Conservation (phyloP, 768 basidiomycete species). For the Mycena venus region DNA sequence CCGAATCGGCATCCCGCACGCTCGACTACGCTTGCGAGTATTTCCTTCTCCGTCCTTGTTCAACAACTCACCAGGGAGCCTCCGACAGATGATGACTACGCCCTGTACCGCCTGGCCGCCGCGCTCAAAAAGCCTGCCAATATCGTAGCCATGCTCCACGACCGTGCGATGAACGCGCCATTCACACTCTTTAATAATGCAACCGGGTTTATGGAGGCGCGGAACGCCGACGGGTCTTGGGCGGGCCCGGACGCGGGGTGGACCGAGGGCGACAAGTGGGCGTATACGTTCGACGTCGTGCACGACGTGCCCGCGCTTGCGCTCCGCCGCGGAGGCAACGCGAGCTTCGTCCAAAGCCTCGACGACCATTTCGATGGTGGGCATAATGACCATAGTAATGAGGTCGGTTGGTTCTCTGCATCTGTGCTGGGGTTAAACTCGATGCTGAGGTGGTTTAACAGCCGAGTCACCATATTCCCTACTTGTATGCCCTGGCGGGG, state of each 20-base stretch:
- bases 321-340: constrained; percentile 73
- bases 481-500: constrained; percentile 81
- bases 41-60: neutral
- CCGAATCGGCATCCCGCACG: constrained; percentile 84
- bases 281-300: constrained; percentile 71
- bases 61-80: neutral
- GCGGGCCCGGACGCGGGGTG: constrained; percentile 81
- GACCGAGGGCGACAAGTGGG: constrained; percentile 87
- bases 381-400: constrained; percentile 88
- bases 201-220: constrained; percentile 88
- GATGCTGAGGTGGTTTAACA: constrained; percentile 37
- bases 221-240: constrained; percentile 76
- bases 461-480: constrained; percentile 91
- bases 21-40: constrained; percentile 82
- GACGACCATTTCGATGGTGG: constrained; percentile 72
- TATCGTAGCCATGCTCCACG: constrained; percentile 60
- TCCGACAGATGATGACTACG: constrained; percentile 80
- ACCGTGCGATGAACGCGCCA: constrained; percentile 69
- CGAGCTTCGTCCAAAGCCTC: constrained; percentile 73
- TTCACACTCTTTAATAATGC: constrained; percentile 76
- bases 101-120: constrained; percentile 72
- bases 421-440: neutral
- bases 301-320: constrained; percentile 67
- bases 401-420: constrained; percentile 55
- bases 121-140: constrained; percentile 65